These are phyloP conservation scores for Crepidotus variabilis DNA, from an alignment of 768 basidiomycete genomes.

Conservation along the genomic window DNA sequence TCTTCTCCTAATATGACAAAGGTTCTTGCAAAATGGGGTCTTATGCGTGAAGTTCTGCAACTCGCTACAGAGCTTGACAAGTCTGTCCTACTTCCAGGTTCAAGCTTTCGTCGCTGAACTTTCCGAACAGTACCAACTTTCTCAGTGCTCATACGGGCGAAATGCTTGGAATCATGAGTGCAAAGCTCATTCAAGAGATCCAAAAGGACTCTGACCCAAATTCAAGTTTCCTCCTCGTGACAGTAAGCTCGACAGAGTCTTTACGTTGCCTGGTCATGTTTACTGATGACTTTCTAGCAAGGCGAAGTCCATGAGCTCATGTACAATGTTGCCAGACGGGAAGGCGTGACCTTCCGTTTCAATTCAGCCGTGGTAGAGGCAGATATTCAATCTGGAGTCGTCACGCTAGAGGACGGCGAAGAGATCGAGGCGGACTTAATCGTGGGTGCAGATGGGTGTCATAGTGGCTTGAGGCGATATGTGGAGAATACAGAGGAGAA, in stretches of 20 bases:
- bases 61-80: slow-evolving; percentile 31
- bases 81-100: not conserved
- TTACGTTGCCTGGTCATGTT: not conserved
- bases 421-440: slow-evolving; percentile 46
- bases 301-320: slow-evolving; percentile 48
- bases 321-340: slow-evolving; percentile 38
- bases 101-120: not conserved
- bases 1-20: slow-evolving; percentile 57
- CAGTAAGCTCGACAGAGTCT: no score
- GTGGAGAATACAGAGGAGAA: slow-evolving; percentile 18
- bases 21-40: slow-evolving; percentile 53
- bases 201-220: no score
- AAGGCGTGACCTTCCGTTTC: slow-evolving; percentile 45
- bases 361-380: slow-evolving; percentile 31
- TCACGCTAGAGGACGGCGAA: slow-evolving; percentile 39
- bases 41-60: slow-evolving; percentile 37
- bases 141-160: no score
- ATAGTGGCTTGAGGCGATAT: slow-evolving; percentile 32
- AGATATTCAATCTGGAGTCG: slow-evolving; percentile 26
- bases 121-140: not conserved
- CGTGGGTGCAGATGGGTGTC: slow-evolving; percentile 57
- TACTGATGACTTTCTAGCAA: slow-evolving; percentile 32
- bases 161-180: no score
- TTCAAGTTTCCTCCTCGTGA: no score
- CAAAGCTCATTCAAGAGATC: no score